These are phyloP conservation scores for Saturnispora sekii DNA, from an alignment of 805 yeast genomes.

Conservation along the genomic window DNA sequence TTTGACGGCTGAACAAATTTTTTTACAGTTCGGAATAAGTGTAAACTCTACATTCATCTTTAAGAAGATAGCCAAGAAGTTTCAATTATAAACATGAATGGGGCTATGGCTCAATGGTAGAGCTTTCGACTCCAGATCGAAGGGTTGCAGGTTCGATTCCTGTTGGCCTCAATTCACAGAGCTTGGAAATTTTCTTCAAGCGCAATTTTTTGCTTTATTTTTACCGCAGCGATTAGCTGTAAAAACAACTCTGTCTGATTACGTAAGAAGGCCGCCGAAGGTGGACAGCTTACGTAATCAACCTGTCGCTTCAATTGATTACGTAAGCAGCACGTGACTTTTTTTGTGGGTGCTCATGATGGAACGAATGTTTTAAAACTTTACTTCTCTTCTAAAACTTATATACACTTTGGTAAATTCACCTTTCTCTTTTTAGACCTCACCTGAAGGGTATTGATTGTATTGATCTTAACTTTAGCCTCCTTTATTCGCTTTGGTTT, in stretches of 20 bases:
- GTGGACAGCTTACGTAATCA: too few relatives aligned
- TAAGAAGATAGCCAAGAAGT: too few relatives aligned
- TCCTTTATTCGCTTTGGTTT: background rate
- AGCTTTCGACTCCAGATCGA: slow-evolving; percentile 60
- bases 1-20: too few relatives aligned
- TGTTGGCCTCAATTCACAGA: slow-evolving; percentile 16
- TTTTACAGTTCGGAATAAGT: too few relatives aligned
- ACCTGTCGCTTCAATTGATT: too few relatives aligned
- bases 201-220: background rate
- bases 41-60: too few relatives aligned
- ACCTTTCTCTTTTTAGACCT: background rate
- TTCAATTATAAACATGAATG: slow-evolving; percentile 16
- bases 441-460: background rate
- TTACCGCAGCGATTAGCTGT: background rate
- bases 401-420: background rate
- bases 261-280: background rate
- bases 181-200: background rate
- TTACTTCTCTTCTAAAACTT: too few relatives aligned
- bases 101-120: slow-evolving; percentile 74
- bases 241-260: background rate
- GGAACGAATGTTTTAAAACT: too few relatives aligned
- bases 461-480: background rate
- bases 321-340: too few relatives aligned
- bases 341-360: too few relatives aligned
- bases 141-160: slow-evolving; percentile 17